Base-by-base conservation (phyloP, 2,329 filamentous ascomycete species). In the Talaromyces verruculosus region DNA sequence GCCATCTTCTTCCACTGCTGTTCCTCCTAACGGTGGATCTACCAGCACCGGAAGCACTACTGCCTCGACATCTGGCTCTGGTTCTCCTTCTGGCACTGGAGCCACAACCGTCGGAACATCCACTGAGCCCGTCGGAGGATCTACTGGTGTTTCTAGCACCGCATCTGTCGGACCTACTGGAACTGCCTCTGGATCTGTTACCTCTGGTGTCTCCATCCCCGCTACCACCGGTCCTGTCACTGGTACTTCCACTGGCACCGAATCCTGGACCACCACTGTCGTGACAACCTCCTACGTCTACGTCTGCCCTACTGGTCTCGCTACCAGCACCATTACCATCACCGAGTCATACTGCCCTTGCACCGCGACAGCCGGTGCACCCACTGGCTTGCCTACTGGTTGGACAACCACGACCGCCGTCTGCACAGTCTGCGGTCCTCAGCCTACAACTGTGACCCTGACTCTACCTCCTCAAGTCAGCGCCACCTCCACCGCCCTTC, bases 261-360 rank as follows among this genome's bases (percentile, higher is more conserved):
- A 64, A 30, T 69, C 68, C 5, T 60, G 45, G 65, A 68, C 68
- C 8, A 72, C 72, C 25, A 70, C 70, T 4, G 65, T 72, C 11
- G 64, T 72, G 35, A 66, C 67, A 35, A 75, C 73, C 13, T 69
- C 70, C 17, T 75, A 75, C 61, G 68, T 69, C 33, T 69, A 75
- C 22, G 70, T 75, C 65, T 74, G 72, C 63, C 70, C 74, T 19
- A 74, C 72, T 22, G 74, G 74, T 25, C 72, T 72, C 55, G 74
- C 70, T 37, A 74, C 70, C 1, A 63, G 70, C 28, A 73, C 71
- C 4, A 65, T 68, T 5, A 69, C 71, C 22, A 70, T 69, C 33
- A 73, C 72, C 1, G 69, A 69, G 47, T 70, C 70, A 3, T 71
- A 71, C 61, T 72, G 67, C 63, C 69, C 71, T 2, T 67, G 68